phyloP scores from a whole-genome alignment of 768 basidiomycete genomes.

The Mycena galericulata region DNA sequence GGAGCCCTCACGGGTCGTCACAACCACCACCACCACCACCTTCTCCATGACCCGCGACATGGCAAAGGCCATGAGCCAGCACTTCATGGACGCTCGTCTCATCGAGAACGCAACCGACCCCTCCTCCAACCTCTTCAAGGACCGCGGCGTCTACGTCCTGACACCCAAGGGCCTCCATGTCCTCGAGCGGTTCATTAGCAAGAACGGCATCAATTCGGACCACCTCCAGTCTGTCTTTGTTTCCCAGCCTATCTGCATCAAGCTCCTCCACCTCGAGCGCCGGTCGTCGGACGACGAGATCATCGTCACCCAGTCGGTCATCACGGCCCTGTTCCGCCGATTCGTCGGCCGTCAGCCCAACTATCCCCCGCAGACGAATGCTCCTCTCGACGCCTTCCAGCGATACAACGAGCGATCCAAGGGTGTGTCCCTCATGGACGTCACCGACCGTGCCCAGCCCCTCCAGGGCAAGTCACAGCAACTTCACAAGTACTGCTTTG shows the following conservation, averaged over 20 bases:
- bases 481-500: constrained; percentile 80
- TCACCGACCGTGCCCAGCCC: constrained; percentile 73
- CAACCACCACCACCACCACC: constrained; percentile 98
- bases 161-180: constrained; percentile 99
- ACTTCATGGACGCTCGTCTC: constrained; percentile 98
- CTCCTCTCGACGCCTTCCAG: constrained; percentile 69
- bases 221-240: constrained; percentile 91
- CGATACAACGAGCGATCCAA: constrained; percentile 86
- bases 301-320: constrained; percentile 92
- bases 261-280: constrained; percentile 96
- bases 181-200: constrained; percentile 99
- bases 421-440: constrained; percentile 77
- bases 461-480: constrained; percentile 60
- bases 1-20: constrained; percentile 97
- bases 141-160: constrained; percentile 94
- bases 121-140: constrained; percentile 92
- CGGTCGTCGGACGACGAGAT: constrained; percentile 96
- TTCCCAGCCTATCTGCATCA: constrained; percentile 96
- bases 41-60: constrained; percentile 99
- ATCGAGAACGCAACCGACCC: constrained; percentile 98
- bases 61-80: constrained; percentile 99
- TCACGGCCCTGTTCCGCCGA: constrained; percentile 95
- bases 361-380: constrained; percentile 63
- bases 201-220: constrained; percentile 98
- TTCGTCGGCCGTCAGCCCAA: constrained; percentile 93